Percentiles rank a stretch among this genome's conserved stretches.
These are phyloP conservation scores for Neopestalotiopsis clavispora DNA, from an alignment of 2,329 filamentous ascomycete species.

Conservation along the genomic window DNA sequence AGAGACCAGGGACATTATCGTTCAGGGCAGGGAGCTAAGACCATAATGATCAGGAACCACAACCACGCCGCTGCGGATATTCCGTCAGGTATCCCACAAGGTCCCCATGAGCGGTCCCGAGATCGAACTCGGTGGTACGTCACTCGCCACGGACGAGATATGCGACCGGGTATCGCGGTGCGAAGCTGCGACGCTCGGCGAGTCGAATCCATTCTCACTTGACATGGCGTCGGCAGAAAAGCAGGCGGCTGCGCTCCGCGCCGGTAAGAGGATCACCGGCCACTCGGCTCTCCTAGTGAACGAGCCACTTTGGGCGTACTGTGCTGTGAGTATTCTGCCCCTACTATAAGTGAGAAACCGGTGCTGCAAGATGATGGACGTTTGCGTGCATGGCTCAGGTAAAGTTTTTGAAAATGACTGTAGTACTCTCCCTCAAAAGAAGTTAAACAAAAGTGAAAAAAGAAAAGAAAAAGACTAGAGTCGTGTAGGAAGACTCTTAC, in stretches of 20 bases:
- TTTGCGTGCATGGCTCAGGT: too few relatives aligned
- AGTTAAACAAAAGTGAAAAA: too few relatives aligned
- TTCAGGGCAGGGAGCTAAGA: not conserved
- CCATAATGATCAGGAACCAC: constrained; percentile 9
- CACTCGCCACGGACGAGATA: constrained; percentile 24
- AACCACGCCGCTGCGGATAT: constrained; percentile 24
- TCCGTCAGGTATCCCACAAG: constrained; percentile 30
- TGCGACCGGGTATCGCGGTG: constrained; percentile 25
- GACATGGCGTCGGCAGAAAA: constrained; percentile 29
- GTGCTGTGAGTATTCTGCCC: constrained; percentile 17
- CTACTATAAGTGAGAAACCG: too few relatives aligned
- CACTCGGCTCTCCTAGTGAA: constrained; percentile 28
- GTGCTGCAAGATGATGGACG: too few relatives aligned
- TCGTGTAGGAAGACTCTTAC: too few relatives aligned
- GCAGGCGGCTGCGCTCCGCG: constrained; percentile 27
- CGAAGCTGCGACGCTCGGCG: constrained; percentile 27
- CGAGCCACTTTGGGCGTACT: constrained; percentile 29
- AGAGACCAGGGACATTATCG: not conserved
- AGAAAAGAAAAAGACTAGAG: too few relatives aligned
- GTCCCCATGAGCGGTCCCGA: constrained; percentile 26
- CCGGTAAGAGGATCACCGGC: constrained; percentile 29
- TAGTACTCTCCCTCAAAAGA: too few relatives aligned
- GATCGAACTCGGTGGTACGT: constrained; percentile 28
- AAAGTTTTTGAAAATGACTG: too few relatives aligned
- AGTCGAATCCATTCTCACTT: constrained; percentile 29